phyloP scores from a whole-genome alignment of 352 stramenopile genomes.

The Phytophthora foliorum region DNA sequence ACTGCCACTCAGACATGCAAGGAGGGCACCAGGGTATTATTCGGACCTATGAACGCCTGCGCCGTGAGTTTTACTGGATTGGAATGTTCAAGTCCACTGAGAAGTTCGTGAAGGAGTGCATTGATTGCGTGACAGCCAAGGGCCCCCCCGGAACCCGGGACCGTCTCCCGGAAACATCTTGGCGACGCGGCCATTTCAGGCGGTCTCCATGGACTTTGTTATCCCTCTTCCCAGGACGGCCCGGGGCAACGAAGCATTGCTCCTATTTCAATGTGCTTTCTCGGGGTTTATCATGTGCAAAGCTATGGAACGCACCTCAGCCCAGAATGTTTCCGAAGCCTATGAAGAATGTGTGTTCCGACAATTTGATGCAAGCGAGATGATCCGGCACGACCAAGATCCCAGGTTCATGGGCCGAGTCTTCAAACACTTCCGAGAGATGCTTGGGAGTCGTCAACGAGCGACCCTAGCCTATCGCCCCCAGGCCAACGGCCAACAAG shows the following conservation, averaged over 20 bases:
- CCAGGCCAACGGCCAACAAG: conserved; percentile 52
- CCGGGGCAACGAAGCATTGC: background rate
- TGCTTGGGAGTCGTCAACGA: conserved; percentile 31
- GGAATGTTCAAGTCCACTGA: conserved; percentile 7
- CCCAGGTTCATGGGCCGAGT: conserved; percentile 42
- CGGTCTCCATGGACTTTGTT: conserved; percentile 27
- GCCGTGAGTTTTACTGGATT: conserved; percentile 15
- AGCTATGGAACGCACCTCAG: conserved; percentile 13
- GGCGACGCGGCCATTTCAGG: conserved; percentile 10
- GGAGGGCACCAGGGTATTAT: conserved; percentile 12
- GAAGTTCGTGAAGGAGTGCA: too few species aligned
- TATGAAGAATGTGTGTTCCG: conserved; percentile 37
- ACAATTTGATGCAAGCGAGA: conserved; percentile 27
- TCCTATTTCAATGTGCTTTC: conserved; percentile 30
- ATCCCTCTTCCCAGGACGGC: conserved; percentile 6
- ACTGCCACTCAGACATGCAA: conserved; percentile 9
- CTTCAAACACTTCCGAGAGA: conserved; percentile 33
- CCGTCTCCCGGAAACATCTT: conserved; percentile 20
- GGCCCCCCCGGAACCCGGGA: background rate
- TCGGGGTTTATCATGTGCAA: conserved; percentile 37
- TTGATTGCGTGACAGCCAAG: conserved; percentile 13
- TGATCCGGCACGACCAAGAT: conserved; percentile 44
- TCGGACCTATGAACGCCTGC: conserved; percentile 8
- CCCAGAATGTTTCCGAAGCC: conserved; percentile 29
- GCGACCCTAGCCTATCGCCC: conserved; percentile 43